A percentile compares a stretch with the other conserved stretches of the same genome.
These are phyloP conservation scores for Arabis hirsuta DNA, from an alignment of 345 rosid genomes.

Conservation along the genomic window DNA sequence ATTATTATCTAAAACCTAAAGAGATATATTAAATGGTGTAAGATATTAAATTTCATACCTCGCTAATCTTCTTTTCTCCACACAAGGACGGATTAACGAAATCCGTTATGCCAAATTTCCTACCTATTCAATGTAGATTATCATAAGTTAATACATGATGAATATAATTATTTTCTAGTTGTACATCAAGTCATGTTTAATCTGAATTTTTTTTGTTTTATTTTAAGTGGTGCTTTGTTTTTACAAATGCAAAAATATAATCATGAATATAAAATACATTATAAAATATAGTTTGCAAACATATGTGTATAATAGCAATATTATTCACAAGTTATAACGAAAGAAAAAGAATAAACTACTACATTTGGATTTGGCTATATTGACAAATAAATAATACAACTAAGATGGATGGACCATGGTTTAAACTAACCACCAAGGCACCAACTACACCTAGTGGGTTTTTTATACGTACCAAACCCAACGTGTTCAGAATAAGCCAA, in stretches of 20 bases:
- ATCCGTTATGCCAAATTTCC: conserved; percentile 64
- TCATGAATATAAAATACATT: too few species aligned
- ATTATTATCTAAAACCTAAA: background rate
- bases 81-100: conserved; percentile 61
- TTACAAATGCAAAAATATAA: background rate
- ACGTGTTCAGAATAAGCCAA: background rate
- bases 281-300: too few species aligned
- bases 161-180: background rate
- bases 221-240: background rate
- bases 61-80: conserved; percentile 49
- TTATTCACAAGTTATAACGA: too few species aligned
- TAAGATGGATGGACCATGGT: background rate
- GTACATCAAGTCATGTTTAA: background rate
- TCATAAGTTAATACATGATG: background rate
- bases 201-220: background rate
- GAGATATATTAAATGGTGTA: background rate
- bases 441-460: background rate
- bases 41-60: conserved; percentile 44
- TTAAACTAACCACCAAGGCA: background rate
- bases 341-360: too few species aligned
- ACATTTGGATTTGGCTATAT: background rate
- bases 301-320: too few species aligned
- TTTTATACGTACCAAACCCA: background rate
- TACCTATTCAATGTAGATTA: conserved; percentile 46
- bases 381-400: background rate